Conservation (phyloP, 2,329 filamentous ascomycete species). For the Fusarium torreyae region DNA sequence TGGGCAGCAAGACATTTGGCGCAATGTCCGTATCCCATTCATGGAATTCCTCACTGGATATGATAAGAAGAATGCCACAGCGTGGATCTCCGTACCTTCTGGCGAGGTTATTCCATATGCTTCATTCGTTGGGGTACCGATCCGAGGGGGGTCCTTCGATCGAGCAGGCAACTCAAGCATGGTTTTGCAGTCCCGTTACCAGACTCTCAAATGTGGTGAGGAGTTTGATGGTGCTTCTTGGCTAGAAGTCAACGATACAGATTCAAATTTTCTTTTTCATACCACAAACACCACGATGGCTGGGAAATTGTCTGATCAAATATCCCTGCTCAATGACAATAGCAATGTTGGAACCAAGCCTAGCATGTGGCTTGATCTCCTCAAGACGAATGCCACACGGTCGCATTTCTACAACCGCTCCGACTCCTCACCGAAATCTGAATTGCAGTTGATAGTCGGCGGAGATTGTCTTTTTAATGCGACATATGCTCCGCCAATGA, state of each 20-base stretch:
- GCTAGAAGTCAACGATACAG: neutral
- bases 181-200: neutral
- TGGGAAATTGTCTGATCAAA: too few species aligned
- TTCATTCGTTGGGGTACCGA: neutral
- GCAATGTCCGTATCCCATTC: neutral
- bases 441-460: slow-evolving; percentile 6
- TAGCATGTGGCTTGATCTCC: neutral
- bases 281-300: too few species aligned
- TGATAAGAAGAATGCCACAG: neutral
- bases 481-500: neutral
- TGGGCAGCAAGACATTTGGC: neutral
- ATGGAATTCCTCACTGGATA: slow-evolving; percentile 3
- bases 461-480: neutral
- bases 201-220: neutral
- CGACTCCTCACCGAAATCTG: neutral
- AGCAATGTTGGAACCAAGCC: too few species aligned
- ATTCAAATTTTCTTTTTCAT: too few species aligned
- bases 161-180: slow-evolving; percentile 15
- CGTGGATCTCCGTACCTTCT: neutral
- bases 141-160: neutral
- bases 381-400: too few species aligned
- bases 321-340: too few species aligned
- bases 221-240: neutral
- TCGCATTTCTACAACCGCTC: too few species aligned
- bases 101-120: slow-evolving; percentile 8